phyloP scores from a whole-genome alignment of 2,329 filamentous ascomycete species.

The Cercospora janseana region DNA sequence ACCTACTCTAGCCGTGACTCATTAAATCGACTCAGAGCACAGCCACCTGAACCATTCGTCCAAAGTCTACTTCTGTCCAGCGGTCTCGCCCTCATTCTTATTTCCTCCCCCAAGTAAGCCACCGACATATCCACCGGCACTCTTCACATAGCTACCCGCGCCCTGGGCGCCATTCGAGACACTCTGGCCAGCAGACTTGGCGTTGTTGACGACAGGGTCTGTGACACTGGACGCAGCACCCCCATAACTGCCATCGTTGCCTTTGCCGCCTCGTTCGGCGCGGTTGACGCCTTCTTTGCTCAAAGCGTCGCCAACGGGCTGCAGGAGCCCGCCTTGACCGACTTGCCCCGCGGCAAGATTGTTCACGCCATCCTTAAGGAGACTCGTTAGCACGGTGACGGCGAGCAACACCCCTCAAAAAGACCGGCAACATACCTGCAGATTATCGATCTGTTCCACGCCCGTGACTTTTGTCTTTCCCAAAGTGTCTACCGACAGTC shows the following conservation, averaged over 20 bases:
- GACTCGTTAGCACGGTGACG: background rate
- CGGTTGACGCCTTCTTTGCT: slow-evolving; percentile 67
- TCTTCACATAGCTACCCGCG: slow-evolving; percentile 31
- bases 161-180: slow-evolving; percentile 29
- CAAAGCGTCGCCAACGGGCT: slow-evolving; percentile 61
- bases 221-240: slow-evolving; percentile 40
- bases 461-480: slow-evolving; percentile 69
- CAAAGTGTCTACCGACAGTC: slow-evolving; percentile 56
- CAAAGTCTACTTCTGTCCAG: background rate
- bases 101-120: slow-evolving; percentile 37
- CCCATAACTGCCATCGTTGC: slow-evolving; percentile 56
- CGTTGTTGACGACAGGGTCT: slow-evolving; percentile 33
- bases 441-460: slow-evolving; percentile 62
- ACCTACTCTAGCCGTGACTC: background rate
- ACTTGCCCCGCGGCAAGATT: slow-evolving; percentile 62
- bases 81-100: slow-evolving; percentile 29
- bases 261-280: slow-evolving; percentile 62
- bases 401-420: background rate
- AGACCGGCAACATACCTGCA: slow-evolving; percentile 40
- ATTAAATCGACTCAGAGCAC: background rate
- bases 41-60: background rate
- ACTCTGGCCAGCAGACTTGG: slow-evolving; percentile 31
- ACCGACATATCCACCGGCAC: slow-evolving; percentile 36
- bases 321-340: slow-evolving; percentile 65
- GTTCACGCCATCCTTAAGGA: slow-evolving; percentile 60